Conservation (phyloP, 2,329 filamentous ascomycete species). For the Calonectria naviculata region DNA sequence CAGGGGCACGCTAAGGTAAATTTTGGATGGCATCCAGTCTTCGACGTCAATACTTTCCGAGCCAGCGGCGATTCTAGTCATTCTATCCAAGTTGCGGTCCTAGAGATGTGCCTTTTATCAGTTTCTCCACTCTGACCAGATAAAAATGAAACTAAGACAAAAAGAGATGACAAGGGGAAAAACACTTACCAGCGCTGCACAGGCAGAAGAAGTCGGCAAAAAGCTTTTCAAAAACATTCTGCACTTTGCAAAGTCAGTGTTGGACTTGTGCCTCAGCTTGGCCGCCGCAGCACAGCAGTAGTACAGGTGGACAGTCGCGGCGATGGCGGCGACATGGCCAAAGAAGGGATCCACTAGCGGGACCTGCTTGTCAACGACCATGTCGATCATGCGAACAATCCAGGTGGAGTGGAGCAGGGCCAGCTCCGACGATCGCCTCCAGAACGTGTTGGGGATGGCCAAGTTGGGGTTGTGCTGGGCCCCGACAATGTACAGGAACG, state of each 20-base stretch:
- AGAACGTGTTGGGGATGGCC: slow-evolving; percentile 65
- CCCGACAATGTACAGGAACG: slow-evolving; percentile 63
- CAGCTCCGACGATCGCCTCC: slow-evolving; percentile 62
- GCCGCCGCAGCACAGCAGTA: slow-evolving; percentile 63
- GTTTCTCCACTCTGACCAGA: not conserved
- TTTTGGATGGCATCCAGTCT: slow-evolving; percentile 64
- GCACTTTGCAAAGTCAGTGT: slow-evolving; percentile 63
- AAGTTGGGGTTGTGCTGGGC: slow-evolving; percentile 63
- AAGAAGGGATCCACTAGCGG: slow-evolving; percentile 63
- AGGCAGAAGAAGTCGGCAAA: slow-evolving; percentile 58
- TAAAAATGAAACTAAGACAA: too few species aligned
- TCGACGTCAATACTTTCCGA: slow-evolving; percentile 59
- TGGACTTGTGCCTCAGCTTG: slow-evolving; percentile 61
- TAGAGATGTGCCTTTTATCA: slow-evolving; percentile 36
- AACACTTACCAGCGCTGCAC: slow-evolving; percentile 54
- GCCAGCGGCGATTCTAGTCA: slow-evolving; percentile 61
- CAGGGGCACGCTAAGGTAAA: slow-evolving; percentile 62
- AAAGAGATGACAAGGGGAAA: not conserved
- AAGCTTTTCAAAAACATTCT: slow-evolving; percentile 60
- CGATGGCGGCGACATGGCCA: slow-evolving; percentile 61
- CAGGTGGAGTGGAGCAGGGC: slow-evolving; percentile 64
- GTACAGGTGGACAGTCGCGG: slow-evolving; percentile 64
- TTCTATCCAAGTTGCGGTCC: slow-evolving; percentile 60
- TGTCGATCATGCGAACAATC: slow-evolving; percentile 65
- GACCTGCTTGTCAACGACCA: slow-evolving; percentile 62